Evolutionary conservation across 306 rosid species (phyloP).

Genomic region (Astragalus membranaceus): DNA sequence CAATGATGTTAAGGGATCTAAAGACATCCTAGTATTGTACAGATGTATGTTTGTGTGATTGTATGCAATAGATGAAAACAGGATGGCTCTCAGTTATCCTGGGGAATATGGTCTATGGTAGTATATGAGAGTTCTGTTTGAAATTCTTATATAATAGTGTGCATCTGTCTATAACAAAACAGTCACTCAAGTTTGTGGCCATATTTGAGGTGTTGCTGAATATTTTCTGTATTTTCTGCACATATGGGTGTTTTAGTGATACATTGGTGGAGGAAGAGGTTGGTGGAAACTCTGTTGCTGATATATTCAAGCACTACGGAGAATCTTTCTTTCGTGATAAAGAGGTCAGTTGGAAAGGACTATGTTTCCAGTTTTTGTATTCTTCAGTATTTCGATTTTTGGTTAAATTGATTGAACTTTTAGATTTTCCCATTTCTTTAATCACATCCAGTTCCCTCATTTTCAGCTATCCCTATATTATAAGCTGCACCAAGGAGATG

Average conservation of each 20-base stretch:
- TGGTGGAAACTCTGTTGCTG: conserved; percentile 70
- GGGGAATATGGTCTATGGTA: conserved; percentile 9
- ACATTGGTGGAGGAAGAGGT: conserved; percentile 65
- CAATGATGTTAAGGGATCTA: not conserved
- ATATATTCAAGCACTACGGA: conserved; percentile 76
- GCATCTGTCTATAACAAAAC: not conserved
- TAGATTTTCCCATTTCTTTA: not conserved
- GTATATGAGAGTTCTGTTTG: conserved; percentile 8
- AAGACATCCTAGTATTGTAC: not conserved
- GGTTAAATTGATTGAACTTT: conserved; percentile 1
- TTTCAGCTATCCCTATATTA: not conserved
- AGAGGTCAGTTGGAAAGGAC: conserved; percentile 61
- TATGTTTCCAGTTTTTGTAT: not conserved
- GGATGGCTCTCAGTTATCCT: not conserved
- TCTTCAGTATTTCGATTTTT: conserved; percentile 1
- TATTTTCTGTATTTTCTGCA: conserved; percentile 12
- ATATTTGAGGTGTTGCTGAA: conserved; percentile 18
- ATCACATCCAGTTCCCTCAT: not conserved
- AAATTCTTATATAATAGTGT: not conserved
- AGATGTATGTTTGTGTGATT: not conserved
- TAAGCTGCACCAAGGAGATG: not conserved
- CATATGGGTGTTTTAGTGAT: conserved; percentile 55
- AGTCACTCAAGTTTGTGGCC: not conserved
- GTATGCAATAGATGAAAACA: conserved; percentile 10
- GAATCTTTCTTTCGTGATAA: conserved; percentile 77